Evolutionary conservation across 2,329 filamentous ascomycete genomes (phyloP), one percentile per base, ranked within the genome.

Genomic region (Fusarium sp.): DNA sequence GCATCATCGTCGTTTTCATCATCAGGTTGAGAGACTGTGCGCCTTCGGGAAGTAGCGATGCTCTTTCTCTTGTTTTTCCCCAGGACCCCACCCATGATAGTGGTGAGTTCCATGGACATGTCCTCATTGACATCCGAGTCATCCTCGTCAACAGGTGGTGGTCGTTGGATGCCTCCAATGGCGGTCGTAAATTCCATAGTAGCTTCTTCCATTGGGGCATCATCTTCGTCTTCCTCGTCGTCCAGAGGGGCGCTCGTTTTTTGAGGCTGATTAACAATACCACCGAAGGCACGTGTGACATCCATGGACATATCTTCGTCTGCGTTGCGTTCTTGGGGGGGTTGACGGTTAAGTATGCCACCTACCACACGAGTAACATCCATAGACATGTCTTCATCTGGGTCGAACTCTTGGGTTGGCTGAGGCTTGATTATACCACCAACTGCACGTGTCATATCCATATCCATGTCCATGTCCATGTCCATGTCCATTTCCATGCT

Each of bases 241-340:
- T 55, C 65, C 59, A 59, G 16, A 30, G 56, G n/a, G 32, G 37
- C 21, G n/a, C 34, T 45, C 16, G 51, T 20, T 37, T 64, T 69
- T 32, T 46, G 43, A 16, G 49, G 55, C 50, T 68, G 72, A 9
- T 55, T 82, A 21, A 97, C 80, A 56, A 98, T 98, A 5, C 90
- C 88, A 11, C 95, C 95, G 55, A 97, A 84, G 13, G 89, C 93
- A 55, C 88, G 89, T 2, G 95, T 98, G 13, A 98, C 93, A 74
- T 98, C 95, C 95, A 98, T 98, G 23, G 93, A 96, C 85, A 97
- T 90, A 41, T 94, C 93, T 68, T 89, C 87, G 21, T 87, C 85
- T 32, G 85, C 81, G 7, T 77, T 73, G 4, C 34, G 32, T 21
- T 80, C 77, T 20, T 83, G 82, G 18, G 86, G 84, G 12, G 81